These are phyloP conservation scores for Xylaria hypoxylon DNA, from an alignment of 2,329 filamentous ascomycete species.

Conservation along the genomic window DNA sequence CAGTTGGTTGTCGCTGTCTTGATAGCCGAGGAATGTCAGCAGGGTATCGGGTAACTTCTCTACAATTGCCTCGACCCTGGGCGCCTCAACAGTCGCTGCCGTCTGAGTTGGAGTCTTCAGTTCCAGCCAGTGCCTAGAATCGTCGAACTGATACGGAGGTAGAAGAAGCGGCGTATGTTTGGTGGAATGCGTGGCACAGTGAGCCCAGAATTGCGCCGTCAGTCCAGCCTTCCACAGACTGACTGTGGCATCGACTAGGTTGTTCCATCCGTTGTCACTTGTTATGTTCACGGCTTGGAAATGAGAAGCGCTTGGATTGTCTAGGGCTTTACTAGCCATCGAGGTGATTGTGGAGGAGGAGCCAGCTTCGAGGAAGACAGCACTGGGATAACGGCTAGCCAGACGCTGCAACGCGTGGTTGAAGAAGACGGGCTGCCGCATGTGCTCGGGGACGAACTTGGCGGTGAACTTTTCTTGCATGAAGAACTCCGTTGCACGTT, in stretches of 20 bases:
- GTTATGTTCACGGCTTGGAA: conserved; percentile 42
- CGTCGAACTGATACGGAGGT: conserved; percentile 59
- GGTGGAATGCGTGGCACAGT: conserved; percentile 47
- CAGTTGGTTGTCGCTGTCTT: conserved; percentile 37
- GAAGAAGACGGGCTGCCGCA: conserved; percentile 59
- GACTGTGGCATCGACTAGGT: conserved; percentile 45
- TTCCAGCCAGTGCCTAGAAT: conserved; percentile 55
- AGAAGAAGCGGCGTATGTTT: conserved; percentile 46
- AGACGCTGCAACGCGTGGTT: conserved; percentile 57
- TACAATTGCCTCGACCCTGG: conserved; percentile 12
- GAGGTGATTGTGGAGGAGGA: conserved; percentile 52
- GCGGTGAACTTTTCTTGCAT: conserved; percentile 12
- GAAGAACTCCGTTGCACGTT: conserved; percentile 42
- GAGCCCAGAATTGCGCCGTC: conserved; percentile 54
- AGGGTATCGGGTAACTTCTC: conserved; percentile 37
- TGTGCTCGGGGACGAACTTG: conserved; percentile 52
- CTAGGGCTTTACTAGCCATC: conserved; percentile 49
- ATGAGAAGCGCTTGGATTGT: conserved; percentile 24
- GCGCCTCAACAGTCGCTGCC: conserved; percentile 11
- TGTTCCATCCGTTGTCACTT: conserved; percentile 31
- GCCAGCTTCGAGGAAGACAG: conserved; percentile 58
- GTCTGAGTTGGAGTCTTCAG: conserved; percentile 40
- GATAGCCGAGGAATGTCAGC: conserved; percentile 49
- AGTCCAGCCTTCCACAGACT: conserved; percentile 57
- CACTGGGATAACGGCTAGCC: conserved; percentile 42